These are phyloP conservation scores for Stropharia rugosoannulata DNA, from an alignment of 768 basidiomycete genomes.

Conservation along the genomic window DNA sequence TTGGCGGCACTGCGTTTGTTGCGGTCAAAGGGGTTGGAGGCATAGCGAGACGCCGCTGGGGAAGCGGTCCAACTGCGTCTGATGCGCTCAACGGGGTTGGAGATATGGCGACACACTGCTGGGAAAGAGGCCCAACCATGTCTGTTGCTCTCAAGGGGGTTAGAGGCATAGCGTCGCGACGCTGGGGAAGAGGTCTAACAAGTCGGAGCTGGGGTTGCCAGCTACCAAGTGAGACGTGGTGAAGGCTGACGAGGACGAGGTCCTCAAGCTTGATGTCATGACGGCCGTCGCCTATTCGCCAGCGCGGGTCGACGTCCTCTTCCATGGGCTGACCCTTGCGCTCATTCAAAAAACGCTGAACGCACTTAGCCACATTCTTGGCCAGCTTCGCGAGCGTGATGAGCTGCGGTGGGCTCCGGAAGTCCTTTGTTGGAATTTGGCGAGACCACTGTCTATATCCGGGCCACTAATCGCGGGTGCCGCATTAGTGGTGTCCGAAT, in stretches of 20 bases:
- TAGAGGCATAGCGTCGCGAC: neutral
- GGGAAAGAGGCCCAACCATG: neutral
- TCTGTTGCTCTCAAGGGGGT: constrained; percentile 10
- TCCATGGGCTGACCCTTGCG: constrained; percentile 41
- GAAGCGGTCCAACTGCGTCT: constrained; percentile 29
- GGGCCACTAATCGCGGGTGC: constrained; percentile 57
- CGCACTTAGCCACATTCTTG: constrained; percentile 77
- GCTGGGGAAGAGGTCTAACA: constrained; percentile 30
- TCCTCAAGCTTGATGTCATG: constrained; percentile 61
- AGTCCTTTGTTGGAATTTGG: constrained; percentile 83
- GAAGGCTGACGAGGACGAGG: constrained; percentile 72
- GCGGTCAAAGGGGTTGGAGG: constrained; percentile 10
- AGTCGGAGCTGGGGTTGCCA: constrained; percentile 82
- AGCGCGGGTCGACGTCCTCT: constrained; percentile 57
- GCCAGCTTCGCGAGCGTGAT: constrained; percentile 77
- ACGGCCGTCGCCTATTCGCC: constrained; percentile 60
- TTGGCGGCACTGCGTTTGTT: neutral
- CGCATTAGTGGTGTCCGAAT: constrained; percentile 6
- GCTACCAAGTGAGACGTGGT: constrained; percentile 80
- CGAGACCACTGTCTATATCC: constrained; percentile 77
- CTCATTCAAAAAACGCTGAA: constrained; percentile 60
- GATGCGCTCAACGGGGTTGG: constrained; percentile 10
- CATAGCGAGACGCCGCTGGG: neutral
- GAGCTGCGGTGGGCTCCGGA: constrained; percentile 72
- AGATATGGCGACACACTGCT: neutral